phyloP scores from a whole-genome alignment of 2,329 filamentous ascomycete species.

The Monosporascus sp. region DNA sequence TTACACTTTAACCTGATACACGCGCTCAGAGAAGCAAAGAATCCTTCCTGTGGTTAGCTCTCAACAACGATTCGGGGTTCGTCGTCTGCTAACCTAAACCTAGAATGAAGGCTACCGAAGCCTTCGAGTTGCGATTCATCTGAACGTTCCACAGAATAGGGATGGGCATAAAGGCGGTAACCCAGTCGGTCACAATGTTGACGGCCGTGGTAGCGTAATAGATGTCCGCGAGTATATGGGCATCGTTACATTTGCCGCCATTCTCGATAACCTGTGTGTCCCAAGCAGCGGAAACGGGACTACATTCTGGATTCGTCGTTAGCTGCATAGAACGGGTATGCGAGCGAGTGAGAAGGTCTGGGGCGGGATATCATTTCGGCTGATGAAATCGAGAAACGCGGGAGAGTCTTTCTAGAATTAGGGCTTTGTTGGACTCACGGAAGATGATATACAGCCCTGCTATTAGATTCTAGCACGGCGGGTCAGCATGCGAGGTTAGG shows the following conservation, averaged over 20 bases:
- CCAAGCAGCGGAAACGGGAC: slow-evolving; percentile 12
- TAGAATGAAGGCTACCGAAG: slow-evolving; percentile 12
- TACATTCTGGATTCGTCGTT: slow-evolving; percentile 1
- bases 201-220: slow-evolving; percentile 16
- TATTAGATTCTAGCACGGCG: slow-evolving; percentile 5
- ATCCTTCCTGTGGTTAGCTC: neutral
- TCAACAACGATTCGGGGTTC: neutral
- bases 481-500: neutral
- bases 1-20: slow-evolving; percentile 14
- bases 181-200: slow-evolving; percentile 15
- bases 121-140: slow-evolving; percentile 13
- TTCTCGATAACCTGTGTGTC: slow-evolving; percentile 2
- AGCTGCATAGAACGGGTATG: neutral
- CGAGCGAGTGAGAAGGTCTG: too few relatives aligned
- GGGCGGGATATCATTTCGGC: too few relatives aligned
- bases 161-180: slow-evolving; percentile 14
- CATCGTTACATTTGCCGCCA: slow-evolving; percentile 6
- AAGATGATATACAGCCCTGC: slow-evolving; percentile 16
- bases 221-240: slow-evolving; percentile 10
- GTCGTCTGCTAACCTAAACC: slow-evolving; percentile 9
- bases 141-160: slow-evolving; percentile 16
- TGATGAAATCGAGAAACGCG: neutral
- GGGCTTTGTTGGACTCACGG: slow-evolving; percentile 1
- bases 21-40: slow-evolving; percentile 12
- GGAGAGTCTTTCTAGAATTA: neutral